Evolutionary conservation across 2,329 filamentous ascomycete species (phyloP), one percentile per base, ranked within the genome.

Genomic region (Fusarium sp.): DNA sequence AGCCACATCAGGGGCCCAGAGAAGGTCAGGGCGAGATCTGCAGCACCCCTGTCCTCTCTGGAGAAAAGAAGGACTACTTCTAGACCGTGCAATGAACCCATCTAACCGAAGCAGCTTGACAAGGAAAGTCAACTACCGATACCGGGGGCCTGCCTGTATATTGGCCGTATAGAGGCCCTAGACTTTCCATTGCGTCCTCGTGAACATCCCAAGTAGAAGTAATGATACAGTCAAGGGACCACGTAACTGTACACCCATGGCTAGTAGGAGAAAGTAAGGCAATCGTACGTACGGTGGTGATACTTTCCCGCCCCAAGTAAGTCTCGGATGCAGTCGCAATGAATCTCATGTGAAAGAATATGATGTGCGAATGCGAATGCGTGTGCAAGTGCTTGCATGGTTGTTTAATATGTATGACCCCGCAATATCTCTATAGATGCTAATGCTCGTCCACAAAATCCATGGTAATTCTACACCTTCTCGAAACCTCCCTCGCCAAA

Each of bases 11-110:
- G 15, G 28, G 28, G 28, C 28, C 32, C 13, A 19, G 52, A 19
- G 39, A 55, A 40, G 59, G 50, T 58, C 49, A 60, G 56, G 56
- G 65, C 62, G 50, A 48, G 66, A 70, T 70, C 68, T 65, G 57
- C 68, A 49, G 56, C 30, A 55, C 22, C 53, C 57, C 51, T 49
- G 50, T n/a, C 32, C 24, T 49, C 24, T 35, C 17, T 15, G 17
- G 19, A 30, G n/a, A 44, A 47, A 24, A 20, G 19, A 35, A 19
- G 48, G 46, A 37, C n/a, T 37, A 28, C 19, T 35, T 22, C 51
- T 32, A 68, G 65, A 50, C 56, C 62, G 49, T 57, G 65, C 19
- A 8, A 15, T 35, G 33, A 35, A n/a, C 15, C 33, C 15, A n/a
- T 28, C 44, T 37, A 50, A 35, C 52, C 65, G 37, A 45, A 32